Evolutionary conservation across 2,329 filamentous ascomycete species (phyloP).

Genomic region (Lachnellula hyalina): DNA sequence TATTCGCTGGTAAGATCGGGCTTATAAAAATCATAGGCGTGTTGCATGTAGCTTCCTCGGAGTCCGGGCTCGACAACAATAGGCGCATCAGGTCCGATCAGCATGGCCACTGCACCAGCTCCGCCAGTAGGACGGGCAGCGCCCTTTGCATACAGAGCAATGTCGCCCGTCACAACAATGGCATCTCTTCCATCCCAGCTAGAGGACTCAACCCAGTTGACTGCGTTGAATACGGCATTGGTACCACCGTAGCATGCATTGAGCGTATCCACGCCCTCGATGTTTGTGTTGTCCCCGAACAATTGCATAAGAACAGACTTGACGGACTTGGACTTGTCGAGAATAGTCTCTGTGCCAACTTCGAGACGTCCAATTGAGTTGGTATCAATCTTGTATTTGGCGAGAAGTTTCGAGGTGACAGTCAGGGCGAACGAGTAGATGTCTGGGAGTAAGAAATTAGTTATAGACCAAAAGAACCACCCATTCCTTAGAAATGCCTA

Average conservation of each 20-base stretch:
- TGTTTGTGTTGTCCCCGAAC: slow-evolving; percentile 76
- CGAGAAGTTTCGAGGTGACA: slow-evolving; percentile 68
- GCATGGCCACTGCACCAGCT: slow-evolving; percentile 72
- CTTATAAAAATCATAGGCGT: slow-evolving; percentile 90
- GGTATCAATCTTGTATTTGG: slow-evolving; percentile 78
- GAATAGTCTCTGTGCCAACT: slow-evolving; percentile 78
- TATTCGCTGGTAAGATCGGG: slow-evolving; percentile 83
- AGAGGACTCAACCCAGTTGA: slow-evolving; percentile 85
- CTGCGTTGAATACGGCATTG: slow-evolving; percentile 75
- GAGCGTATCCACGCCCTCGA: slow-evolving; percentile 77
- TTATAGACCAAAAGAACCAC: not conserved
- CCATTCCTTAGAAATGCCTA: slow-evolving; percentile 35
- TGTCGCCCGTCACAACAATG: slow-evolving; percentile 75
- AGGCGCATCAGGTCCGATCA: slow-evolving; percentile 73
- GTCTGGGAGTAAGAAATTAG: slow-evolving; percentile 44
- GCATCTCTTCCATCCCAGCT: slow-evolving; percentile 80
- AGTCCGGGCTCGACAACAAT: slow-evolving; percentile 73
- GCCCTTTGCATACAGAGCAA: slow-evolving; percentile 81
- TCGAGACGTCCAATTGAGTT: slow-evolving; percentile 75
- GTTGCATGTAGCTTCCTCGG: slow-evolving; percentile 74
- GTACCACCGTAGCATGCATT: slow-evolving; percentile 86
- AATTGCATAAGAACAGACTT: slow-evolving; percentile 86
- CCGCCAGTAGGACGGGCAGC: slow-evolving; percentile 76
- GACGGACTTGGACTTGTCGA: slow-evolving; percentile 89
- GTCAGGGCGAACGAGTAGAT: slow-evolving; percentile 85